Conservation (phyloP, 2,329 filamentous ascomycete genomes). For the Tolypocladium sp. region DNA sequence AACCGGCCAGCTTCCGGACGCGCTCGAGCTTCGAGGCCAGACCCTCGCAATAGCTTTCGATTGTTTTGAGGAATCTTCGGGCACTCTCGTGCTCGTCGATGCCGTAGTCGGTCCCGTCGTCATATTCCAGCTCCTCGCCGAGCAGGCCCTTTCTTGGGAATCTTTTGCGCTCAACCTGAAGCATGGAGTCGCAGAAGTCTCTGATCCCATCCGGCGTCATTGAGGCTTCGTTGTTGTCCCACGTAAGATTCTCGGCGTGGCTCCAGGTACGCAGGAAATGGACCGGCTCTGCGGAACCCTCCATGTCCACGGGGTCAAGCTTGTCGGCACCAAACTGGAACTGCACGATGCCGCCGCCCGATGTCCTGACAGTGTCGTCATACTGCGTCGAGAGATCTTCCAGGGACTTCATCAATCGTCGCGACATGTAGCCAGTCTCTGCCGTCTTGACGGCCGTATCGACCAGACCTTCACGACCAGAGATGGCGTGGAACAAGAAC, state of each 20-base stretch:
- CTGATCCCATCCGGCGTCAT: conserved; percentile 68
- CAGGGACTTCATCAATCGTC: conserved; percentile 93
- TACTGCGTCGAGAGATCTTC: conserved; percentile 93
- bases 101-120: conserved; percentile 57
- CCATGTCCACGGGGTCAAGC: conserved; percentile 95
- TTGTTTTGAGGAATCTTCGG: conserved; percentile 70
- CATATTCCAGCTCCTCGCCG: conserved; percentile 55
- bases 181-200: conserved; percentile 54
- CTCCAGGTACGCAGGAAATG: conserved; percentile 87
- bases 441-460: conserved; percentile 99
- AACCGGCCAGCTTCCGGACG: conserved; percentile 40
- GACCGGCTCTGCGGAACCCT: conserved; percentile 84
- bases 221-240: conserved; percentile 65
- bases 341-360: conserved; percentile 79
- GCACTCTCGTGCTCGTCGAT: conserved; percentile 77
- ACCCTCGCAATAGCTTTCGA: conserved; percentile 61
- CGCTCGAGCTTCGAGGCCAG: conserved; percentile 51
- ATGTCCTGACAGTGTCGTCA: conserved; percentile 90
- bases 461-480: conserved; percentile 93
- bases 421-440: conserved; percentile 98
- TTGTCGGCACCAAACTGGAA: conserved; percentile 97
- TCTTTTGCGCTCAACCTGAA: conserved; percentile 59
- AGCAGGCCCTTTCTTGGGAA: conserved; percentile 53
- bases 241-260: conserved; percentile 68
- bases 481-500: conserved; percentile 97